Evolutionary conservation across 805 yeast genomes (phyloP).

Genomic region (Ogataea corticis): DNA sequence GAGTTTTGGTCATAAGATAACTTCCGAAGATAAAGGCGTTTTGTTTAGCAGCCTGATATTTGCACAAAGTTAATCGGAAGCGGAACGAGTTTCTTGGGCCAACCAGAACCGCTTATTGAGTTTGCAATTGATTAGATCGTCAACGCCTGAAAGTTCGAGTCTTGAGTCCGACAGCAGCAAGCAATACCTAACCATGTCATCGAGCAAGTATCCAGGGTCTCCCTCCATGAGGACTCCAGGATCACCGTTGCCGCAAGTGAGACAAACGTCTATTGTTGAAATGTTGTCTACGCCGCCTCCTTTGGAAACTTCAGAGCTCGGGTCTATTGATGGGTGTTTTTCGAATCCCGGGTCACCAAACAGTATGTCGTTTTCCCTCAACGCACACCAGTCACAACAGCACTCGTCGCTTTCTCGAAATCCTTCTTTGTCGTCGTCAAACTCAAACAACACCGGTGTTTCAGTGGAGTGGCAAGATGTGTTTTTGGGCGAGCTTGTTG

Average conservation of each 20-base stretch:
- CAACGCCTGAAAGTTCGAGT: background rate
- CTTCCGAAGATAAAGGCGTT: background rate
- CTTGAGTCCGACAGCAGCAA: background rate
- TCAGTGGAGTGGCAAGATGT: constrained; percentile 71
- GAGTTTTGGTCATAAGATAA: constrained; percentile 10
- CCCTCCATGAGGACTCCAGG: constrained; percentile 40
- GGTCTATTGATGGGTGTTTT: constrained; percentile 14
- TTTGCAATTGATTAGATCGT: too few relatives aligned
- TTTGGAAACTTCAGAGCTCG: constrained; percentile 35
- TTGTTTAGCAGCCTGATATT: too few relatives aligned
- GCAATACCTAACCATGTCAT: constrained; percentile 14
- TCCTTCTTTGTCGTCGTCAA: constrained; percentile 37
- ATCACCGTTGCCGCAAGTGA: constrained; percentile 35
- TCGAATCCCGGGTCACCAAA: constrained; percentile 20
- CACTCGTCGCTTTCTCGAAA: constrained; percentile 35
- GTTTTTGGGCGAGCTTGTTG: constrained; percentile 70
- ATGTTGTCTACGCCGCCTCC: constrained; percentile 77
- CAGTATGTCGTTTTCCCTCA: constrained; percentile 9
- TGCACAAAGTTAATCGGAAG: too few relatives aligned
- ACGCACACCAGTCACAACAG: constrained; percentile 5
- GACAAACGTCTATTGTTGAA: constrained; percentile 74
- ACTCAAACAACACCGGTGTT: constrained; percentile 28
- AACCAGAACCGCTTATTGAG: background rate
- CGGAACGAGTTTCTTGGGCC: background rate
- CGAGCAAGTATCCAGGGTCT: constrained; percentile 37